Conservation (phyloP, 2,329 filamentous ascomycete species). For the Beauveria varroae region DNA sequence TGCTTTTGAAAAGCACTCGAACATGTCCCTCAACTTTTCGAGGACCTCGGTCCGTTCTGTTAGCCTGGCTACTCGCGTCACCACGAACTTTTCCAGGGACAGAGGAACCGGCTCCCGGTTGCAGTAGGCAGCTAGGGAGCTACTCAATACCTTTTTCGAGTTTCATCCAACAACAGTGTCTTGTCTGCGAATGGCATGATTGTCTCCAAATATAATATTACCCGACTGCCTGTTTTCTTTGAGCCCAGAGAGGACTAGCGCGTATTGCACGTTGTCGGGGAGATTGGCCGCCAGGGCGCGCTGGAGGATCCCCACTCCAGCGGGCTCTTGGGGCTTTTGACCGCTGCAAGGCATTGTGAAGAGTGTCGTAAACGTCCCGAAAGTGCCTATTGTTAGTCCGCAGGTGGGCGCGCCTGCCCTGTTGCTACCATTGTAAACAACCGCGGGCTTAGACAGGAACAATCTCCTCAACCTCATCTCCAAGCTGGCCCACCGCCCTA, state of each 20-base stretch:
- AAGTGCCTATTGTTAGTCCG: conserved; percentile 7
- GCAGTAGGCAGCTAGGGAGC: too few species aligned
- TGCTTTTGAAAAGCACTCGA: too few species aligned
- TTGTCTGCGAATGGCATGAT: background rate
- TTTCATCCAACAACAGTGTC: background rate
- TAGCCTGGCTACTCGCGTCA: too few species aligned
- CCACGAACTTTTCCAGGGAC: too few species aligned
- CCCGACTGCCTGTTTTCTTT: conserved; percentile 4
- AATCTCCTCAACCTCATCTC: conserved; percentile 11
- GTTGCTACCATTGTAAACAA: conserved; percentile 6
- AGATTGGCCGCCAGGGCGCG: background rate
- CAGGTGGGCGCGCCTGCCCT: background rate
- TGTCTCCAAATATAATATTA: background rate
- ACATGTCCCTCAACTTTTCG: too few species aligned
- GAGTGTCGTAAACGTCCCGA: background rate
- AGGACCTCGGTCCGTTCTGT: too few species aligned
- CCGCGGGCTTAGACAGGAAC: background rate
- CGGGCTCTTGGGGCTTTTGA: background rate
- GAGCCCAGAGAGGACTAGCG: background rate
- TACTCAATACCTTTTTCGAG: background rate
- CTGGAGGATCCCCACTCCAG: background rate
- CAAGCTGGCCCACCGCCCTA: conserved; percentile 5
- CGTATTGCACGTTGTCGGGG: conserved; percentile 1
- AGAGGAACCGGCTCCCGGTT: too few species aligned
- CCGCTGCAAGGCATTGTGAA: background rate